Evolutionary conservation across 2,329 filamentous ascomycete species (phyloP), one percentile per base, ranked within the genome.

Genomic region (Aspergillus neoniger): DNA sequence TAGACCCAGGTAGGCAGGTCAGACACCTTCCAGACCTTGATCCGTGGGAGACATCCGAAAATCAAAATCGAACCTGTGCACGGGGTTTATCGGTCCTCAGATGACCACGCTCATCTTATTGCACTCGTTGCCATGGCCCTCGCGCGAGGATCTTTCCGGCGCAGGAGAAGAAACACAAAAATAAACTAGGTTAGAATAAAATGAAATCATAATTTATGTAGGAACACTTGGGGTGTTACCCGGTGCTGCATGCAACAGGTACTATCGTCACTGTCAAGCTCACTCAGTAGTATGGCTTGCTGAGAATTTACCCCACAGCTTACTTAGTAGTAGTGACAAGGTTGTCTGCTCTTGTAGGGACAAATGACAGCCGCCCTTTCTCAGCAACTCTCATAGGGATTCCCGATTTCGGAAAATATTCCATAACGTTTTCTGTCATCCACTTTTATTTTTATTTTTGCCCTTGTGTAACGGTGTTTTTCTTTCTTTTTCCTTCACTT

Each of bases 1-100:
- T 57, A 50, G 17, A 44, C 52, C 28, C 15, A 44, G 5, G 23
- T 32, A 38, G 52, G 52, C 52, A 55, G 41, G 21, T 55, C 38
- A 43, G 28, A 7, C 4, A 15, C 19, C 32, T 14, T 23, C 41
- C 41, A n/a, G 12, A 25, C 38, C 15, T n/a, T 55, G 15, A 12
- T 30, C 4, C 21, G 32, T 36, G 25, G 36, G 51, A n/a, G 19
- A 39, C 15, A 17, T 21, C 51, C 32, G 32, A 36, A 36, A n/a
- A 15, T 49, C 47, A n/a, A 44, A 44, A 44, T 44, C 41, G 41
- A 44, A 44, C 41, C 41, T 44, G 41, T 44, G 41, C 41, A 44
- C 41, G 41, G 41, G 41, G 32, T 8, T 21, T 39, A 23, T 52
- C 32, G 50, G 50, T 10, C 41, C 21, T 44, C 19, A 23, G 19